Conservation (phyloP, 2,329 filamentous ascomycete genomes). For the Phaeosphaeria sp. region DNA sequence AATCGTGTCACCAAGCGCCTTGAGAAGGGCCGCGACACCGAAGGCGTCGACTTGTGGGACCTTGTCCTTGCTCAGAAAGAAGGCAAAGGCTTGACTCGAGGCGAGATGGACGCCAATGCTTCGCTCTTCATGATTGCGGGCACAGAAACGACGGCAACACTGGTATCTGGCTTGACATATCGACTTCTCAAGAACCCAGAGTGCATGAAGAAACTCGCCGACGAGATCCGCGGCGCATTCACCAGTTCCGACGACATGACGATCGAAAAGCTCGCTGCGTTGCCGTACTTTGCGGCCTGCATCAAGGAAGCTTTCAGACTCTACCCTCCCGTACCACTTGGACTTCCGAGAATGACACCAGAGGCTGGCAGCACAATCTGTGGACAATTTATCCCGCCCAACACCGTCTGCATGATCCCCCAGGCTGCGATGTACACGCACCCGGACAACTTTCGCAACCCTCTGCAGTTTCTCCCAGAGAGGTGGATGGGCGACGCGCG, state of each 20-base stretch:
- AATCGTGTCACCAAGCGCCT: conserved; percentile 38
- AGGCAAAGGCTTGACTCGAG: conserved; percentile 29
- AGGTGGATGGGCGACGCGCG: conserved; percentile 45
- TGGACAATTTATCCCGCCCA: conserved; percentile 45
- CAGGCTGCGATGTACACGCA: conserved; percentile 27
- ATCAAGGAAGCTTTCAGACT: conserved; percentile 52
- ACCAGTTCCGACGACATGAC: conserved; percentile 40
- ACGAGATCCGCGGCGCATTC: conserved; percentile 39
- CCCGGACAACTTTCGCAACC: conserved; percentile 42
- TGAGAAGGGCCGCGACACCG: conserved; percentile 28
- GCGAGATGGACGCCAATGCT: conserved; percentile 50
- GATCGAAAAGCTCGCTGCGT: conserved; percentile 32
- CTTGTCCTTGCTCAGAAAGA: conserved; percentile 46
- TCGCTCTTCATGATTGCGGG: conserved; percentile 52
- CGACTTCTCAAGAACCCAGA: conserved; percentile 39
- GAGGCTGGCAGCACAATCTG: conserved; percentile 45
- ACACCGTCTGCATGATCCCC: conserved; percentile 19
- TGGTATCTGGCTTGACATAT: conserved; percentile 49
- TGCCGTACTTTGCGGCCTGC: conserved; percentile 49
- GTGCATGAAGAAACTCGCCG: conserved; percentile 30
- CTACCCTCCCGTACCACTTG: conserved; percentile 51
- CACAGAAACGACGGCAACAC: conserved; percentile 54
- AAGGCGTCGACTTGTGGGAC: conserved; percentile 50
- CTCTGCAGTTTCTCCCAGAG: conserved; percentile 49
- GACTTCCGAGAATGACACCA: conserved; percentile 44